A percentile compares a stretch with the other conserved stretches of the same genome.
Conservation (phyloP, 495 filamentous ascomycete species). For the Neurospora sp. region DNA sequence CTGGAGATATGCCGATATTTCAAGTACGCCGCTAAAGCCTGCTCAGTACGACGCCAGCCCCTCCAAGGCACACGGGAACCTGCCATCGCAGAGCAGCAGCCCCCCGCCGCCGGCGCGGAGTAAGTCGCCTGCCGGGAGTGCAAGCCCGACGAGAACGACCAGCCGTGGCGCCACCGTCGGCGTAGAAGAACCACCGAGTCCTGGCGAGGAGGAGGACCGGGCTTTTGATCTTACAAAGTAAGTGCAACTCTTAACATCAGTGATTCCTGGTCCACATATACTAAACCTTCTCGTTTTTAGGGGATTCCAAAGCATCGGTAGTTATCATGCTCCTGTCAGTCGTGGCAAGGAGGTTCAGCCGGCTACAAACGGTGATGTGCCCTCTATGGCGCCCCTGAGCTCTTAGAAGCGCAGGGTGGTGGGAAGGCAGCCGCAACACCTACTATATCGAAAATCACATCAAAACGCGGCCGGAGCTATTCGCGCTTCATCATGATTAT, state of each 20-base stretch:
- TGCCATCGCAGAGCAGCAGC: constrained; percentile 54
- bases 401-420: neutral
- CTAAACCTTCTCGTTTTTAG: constrained; percentile 6
- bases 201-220: constrained; percentile 18
- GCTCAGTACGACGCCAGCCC: constrained; percentile 48
- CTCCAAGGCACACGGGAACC: constrained; percentile 34
- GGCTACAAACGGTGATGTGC: neutral
- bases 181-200: neutral
- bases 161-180: constrained; percentile 1
- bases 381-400: neutral
- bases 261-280: neutral
- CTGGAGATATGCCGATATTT: constrained; percentile 76
- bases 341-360: constrained; percentile 24
- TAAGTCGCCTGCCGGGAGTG: constrained; percentile 19
- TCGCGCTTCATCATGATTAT: neutral
- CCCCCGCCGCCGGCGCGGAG: constrained; percentile 44
- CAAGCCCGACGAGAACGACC: constrained; percentile 20
- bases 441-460: too few species aligned
- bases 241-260: neutral
- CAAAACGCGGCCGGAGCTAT: neutral
- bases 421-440: neutral
- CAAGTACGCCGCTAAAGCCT: constrained; percentile 66
- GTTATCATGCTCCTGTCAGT: constrained; percentile 25
- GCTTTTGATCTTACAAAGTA: constrained; percentile 33
- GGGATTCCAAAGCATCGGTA: constrained; percentile 33